Evolutionary conservation across 177 flowering plant genomes (phyloP).

Genomic region (Vitis hybrid): DNA sequence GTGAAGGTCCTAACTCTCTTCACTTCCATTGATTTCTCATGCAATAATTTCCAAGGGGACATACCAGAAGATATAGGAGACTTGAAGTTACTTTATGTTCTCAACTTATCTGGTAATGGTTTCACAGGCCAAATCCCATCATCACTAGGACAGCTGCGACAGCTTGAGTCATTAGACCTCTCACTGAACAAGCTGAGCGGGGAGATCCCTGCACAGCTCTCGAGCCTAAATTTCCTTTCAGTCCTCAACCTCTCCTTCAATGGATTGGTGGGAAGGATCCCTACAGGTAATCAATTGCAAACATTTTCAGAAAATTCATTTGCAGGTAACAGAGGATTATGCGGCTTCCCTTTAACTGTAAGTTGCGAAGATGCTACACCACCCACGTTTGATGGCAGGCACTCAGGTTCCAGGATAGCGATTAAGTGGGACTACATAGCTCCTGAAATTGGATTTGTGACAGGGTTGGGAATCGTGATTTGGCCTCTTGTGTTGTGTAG

Average conservation of each 20-base stretch:
- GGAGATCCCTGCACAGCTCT: conserved; percentile 14
- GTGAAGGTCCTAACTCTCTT: conserved; percentile 28
- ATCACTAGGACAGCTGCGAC: conserved; percentile 12
- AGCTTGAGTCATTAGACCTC: conserved; percentile 23
- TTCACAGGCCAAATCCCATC: conserved; percentile 10
- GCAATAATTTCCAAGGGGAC: conserved; percentile 30
- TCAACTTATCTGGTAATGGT: conserved; percentile 31
- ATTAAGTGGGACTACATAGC: no score
- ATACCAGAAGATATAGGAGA: conserved; percentile 30
- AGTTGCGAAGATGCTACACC: background rate
- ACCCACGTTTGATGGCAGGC: background rate
- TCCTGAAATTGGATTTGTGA: no score
- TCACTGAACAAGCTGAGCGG: conserved; percentile 16
- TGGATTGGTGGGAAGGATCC: conserved; percentile 26
- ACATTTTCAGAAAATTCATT: conserved; percentile 15
- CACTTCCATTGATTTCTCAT: conserved; percentile 35
- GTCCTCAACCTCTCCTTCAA: conserved; percentile 38
- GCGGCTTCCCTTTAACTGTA: conserved; percentile 13
- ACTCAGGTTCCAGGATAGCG: background rate
- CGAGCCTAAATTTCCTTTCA: conserved; percentile 29
- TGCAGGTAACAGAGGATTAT: conserved; percentile 19
- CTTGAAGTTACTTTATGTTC: conserved; percentile 19
- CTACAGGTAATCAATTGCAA: conserved; percentile 16
- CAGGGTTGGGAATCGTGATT: no score
- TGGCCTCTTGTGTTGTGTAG: no score